Evolutionary conservation across 1,284 basidiomycete genomes (phyloP).

Genomic region (Rhizopogon parksii): DNA sequence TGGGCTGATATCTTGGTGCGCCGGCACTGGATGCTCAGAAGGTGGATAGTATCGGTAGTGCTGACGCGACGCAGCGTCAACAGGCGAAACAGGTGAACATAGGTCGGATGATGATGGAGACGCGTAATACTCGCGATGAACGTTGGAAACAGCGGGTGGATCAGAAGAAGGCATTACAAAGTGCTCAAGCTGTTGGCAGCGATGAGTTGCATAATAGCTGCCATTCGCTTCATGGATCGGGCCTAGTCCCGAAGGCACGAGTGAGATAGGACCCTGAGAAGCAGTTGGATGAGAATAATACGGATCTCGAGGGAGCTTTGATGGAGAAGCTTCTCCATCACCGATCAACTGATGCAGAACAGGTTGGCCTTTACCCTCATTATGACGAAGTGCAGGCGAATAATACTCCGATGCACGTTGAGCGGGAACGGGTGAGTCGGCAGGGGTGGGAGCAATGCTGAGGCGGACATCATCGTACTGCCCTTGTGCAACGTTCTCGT

Average conservation of each 20-base stretch:
- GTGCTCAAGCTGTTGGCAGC: slow-evolving; percentile 26
- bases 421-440: slow-evolving; percentile 20
- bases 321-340: slow-evolving; percentile 3
- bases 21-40: slow-evolving; percentile 17
- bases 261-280: slow-evolving; percentile 21
- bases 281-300: slow-evolving; percentile 24
- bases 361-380: slow-evolving; percentile 16
- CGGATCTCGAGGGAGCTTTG: slow-evolving; percentile 11
- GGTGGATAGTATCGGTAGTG: slow-evolving; percentile 23
- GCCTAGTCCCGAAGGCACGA: slow-evolving; percentile 20
- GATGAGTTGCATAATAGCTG: slow-evolving; percentile 22
- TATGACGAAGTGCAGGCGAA: slow-evolving; percentile 24
- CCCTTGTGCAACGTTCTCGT: slow-evolving; percentile 20
- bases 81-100: slow-evolving; percentile 23
- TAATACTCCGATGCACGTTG: slow-evolving; percentile 32
- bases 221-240: slow-evolving; percentile 23
- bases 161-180: slow-evolving; percentile 20
- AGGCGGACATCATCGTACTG: slow-evolving; percentile 31
- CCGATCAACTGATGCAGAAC: slow-evolving; percentile 6
- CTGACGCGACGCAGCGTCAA: slow-evolving; percentile 20
- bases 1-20: slow-evolving; percentile 13
- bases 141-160: slow-evolving; percentile 28
- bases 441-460: slow-evolving; percentile 21
- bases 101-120: slow-evolving; percentile 23
- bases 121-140: slow-evolving; percentile 19